A percentile compares a stretch with the other conserved stretches of the same genome.
These are phyloP conservation scores for Spinacia oleracea DNA, from an alignment of 179 eudicot genomes.

Conservation along the genomic window DNA sequence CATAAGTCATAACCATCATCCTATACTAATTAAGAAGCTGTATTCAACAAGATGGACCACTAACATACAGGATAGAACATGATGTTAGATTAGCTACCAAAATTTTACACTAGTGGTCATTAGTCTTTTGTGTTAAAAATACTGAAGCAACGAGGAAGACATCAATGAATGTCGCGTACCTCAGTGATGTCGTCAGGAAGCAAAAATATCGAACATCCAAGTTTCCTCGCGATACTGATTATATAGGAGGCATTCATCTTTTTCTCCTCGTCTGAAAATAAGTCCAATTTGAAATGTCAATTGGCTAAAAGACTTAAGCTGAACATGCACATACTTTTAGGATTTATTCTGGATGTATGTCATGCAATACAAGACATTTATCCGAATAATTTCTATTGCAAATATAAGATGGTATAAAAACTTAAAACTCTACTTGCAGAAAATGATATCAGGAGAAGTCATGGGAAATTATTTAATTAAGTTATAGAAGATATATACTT, in stretches of 20 bases:
- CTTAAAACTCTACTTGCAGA: too few relatives aligned
- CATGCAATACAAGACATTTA: neutral
- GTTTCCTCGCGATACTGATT: conserved; percentile 95
- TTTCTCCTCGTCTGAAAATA: conserved; percentile 78
- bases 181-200: conserved; percentile 95
- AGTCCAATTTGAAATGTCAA: neutral
- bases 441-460: neutral
- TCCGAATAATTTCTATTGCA: neutral
- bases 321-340: neutral
- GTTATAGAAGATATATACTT: too few relatives aligned
- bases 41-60: too few relatives aligned
- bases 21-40: too few relatives aligned
- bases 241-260: conserved; percentile 96
- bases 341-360: neutral
- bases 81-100: neutral
- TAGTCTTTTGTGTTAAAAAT: neutral
- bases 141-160: neutral
- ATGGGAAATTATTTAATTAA: too few relatives aligned
- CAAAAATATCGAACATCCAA: conserved; percentile 95
- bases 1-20: too few relatives aligned
- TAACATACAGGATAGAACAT: neutral
- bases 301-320: neutral
- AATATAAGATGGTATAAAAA: too few relatives aligned
- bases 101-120: neutral
- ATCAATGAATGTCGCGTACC: conserved; percentile 39